Conservation (phyloP, 805 yeast species). For the Metschnikowia anglica region DNA sequence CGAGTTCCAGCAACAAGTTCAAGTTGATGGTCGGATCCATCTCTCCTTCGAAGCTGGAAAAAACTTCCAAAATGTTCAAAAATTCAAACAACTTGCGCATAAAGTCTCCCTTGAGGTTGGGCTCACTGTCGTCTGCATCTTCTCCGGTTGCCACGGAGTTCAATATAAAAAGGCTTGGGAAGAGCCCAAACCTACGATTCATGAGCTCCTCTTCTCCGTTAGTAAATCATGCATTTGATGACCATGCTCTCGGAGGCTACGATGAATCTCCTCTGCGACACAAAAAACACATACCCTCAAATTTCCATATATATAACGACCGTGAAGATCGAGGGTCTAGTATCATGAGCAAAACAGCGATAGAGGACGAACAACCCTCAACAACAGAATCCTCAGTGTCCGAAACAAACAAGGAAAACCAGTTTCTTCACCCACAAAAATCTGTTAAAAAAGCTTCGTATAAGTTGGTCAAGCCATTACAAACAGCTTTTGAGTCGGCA, state of each 20-base stretch:
- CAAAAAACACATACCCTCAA: slow-evolving; percentile 11
- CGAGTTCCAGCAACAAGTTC: slow-evolving; percentile 22
- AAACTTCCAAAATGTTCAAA: slow-evolving; percentile 33
- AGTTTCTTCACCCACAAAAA: slow-evolving; percentile 4
- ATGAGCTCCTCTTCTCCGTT: slow-evolving; percentile 21
- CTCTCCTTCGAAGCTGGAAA: slow-evolving; percentile 15
- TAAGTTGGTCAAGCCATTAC: slow-evolving; percentile 76
- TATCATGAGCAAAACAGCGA: neutral
- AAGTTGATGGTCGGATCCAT: slow-evolving; percentile 14
- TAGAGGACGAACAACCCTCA: neutral
- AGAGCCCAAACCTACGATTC: slow-evolving; percentile 19
- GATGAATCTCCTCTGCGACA: slow-evolving; percentile 22
- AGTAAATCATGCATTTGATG: slow-evolving; percentile 15
- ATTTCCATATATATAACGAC: slow-evolving; percentile 18
- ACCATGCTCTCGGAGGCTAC: slow-evolving; percentile 8
- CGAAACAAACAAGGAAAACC: slow-evolving; percentile 40
- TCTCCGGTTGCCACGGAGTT: slow-evolving; percentile 17
- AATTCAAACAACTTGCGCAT: slow-evolving; percentile 35
- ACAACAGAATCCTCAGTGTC: slow-evolving; percentile 6
- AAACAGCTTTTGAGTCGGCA: slow-evolving; percentile 75
- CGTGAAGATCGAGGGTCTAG: slow-evolving; percentile 7
- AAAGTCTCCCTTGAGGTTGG: slow-evolving; percentile 28
- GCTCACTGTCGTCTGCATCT: slow-evolving; percentile 14
- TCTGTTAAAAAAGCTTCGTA: slow-evolving; percentile 37
- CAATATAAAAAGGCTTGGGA: slow-evolving; percentile 13